Conservation (phyloP, 345 rosid species). For the Anastatica hierochuntica region DNA sequence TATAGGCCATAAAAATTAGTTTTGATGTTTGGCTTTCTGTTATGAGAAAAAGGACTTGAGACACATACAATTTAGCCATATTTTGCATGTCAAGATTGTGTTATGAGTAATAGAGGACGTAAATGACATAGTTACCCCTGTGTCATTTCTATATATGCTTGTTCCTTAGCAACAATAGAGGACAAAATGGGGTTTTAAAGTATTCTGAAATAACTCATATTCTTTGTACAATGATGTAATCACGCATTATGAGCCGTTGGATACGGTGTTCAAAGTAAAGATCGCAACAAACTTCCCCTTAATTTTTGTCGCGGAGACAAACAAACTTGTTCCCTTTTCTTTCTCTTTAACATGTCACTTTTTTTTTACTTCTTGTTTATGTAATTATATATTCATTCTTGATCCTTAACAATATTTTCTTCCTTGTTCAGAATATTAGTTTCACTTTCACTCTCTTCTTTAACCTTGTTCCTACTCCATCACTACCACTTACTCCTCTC, state of each 20-base stretch:
- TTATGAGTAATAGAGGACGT: too few relatives aligned
- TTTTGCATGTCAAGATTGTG: too few relatives aligned
- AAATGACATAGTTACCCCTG: too few relatives aligned
- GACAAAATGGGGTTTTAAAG: too few relatives aligned
- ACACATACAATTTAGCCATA: too few relatives aligned
- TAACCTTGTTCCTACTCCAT: conserved; percentile 19
- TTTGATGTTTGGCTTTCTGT: too few relatives aligned
- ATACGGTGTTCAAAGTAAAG: conserved; percentile 1
- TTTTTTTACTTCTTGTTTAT: not conserved
- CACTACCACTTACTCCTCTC: conserved; percentile 15
- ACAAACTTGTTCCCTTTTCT: not conserved
- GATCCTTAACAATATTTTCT: conserved; percentile 6
- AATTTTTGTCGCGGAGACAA: not conserved
- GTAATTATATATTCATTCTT: not conserved
- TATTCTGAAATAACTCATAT: too few relatives aligned
- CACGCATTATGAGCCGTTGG: conserved; percentile 15
- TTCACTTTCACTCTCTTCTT: conserved; percentile 2
- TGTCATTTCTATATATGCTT: too few relatives aligned
- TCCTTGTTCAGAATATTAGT: not conserved
- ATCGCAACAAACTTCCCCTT: not conserved
- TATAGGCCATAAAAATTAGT: too few relatives aligned
- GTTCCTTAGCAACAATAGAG: too few relatives aligned
- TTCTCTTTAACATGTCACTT: not conserved
- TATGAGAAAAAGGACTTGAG: too few relatives aligned
- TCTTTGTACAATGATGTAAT: too few relatives aligned